Evolutionary conservation across 257 asterid species (phyloP).

Genomic region (Penstemon barbatus): DNA sequence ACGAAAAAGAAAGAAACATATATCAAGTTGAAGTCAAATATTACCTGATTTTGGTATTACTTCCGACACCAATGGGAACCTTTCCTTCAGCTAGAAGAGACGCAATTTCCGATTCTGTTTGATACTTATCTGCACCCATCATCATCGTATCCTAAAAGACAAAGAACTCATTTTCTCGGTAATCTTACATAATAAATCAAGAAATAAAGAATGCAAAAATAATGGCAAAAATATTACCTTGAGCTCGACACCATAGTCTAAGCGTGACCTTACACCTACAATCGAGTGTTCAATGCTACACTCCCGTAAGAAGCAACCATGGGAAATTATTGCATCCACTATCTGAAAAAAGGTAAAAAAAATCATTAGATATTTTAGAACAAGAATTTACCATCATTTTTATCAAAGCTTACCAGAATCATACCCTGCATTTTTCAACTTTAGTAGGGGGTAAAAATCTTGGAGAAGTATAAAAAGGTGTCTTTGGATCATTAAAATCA

Average conservation of each 20-base stretch:
- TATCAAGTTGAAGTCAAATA: neutral
- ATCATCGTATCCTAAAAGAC: conserved; percentile 83
- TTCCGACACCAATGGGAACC: conserved; percentile 90
- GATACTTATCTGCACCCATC: conserved; percentile 97
- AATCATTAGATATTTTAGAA: conserved; percentile 25
- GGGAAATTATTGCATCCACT: conserved; percentile 81
- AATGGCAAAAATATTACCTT: conserved; percentile 37
- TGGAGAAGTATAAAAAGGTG: conserved; percentile 88
- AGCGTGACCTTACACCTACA: conserved; percentile 83
- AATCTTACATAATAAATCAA: neutral
- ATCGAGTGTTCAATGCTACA: conserved; percentile 81
- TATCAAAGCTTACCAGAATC: conserved; percentile 21
- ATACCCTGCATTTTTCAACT: conserved; percentile 87
- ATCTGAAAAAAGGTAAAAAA: conserved; percentile 49
- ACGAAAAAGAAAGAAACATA: neutral
- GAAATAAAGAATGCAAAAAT: neutral
- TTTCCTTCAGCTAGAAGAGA: conserved; percentile 71
- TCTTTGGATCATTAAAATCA: conserved; percentile 78
- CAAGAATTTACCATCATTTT: neutral
- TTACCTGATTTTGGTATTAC: conserved; percentile 78
- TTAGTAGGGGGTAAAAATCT: conserved; percentile 90
- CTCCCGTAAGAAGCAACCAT: conserved; percentile 86
- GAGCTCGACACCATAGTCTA: conserved; percentile 84
- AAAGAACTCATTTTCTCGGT: neutral
- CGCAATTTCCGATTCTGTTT: conserved; percentile 87